Percentiles rank a stretch among this genome's conserved stretches.
Evolutionary conservation across 306 rosid species (phyloP).

Genomic region (Sindora glabra): DNA sequence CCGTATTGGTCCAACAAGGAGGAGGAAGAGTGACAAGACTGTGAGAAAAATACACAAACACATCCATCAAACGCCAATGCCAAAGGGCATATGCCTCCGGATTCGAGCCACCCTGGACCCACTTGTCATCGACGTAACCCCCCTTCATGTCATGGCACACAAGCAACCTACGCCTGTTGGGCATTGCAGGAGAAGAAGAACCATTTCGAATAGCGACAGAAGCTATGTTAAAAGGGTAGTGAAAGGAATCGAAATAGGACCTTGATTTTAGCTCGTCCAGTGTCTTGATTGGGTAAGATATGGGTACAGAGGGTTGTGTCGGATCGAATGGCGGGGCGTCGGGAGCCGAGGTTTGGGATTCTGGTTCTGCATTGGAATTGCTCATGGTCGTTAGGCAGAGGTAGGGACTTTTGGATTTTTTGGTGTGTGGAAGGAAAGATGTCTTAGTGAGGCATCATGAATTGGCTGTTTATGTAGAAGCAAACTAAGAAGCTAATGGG

Average conservation of each 20-base stretch:
- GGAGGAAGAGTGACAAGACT: slow-evolving; percentile 82
- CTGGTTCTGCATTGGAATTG: slow-evolving; percentile 5
- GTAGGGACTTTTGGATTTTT: not conserved
- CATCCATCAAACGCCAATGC: slow-evolving; percentile 90
- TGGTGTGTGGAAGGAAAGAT: slow-evolving; percentile 1
- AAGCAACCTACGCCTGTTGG: slow-evolving; percentile 64
- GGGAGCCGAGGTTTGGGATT: slow-evolving; percentile 5
- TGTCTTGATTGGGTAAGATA: slow-evolving; percentile 82
- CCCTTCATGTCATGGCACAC: slow-evolving; percentile 93
- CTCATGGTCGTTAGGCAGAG: slow-evolving; percentile 26
- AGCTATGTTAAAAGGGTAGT: slow-evolving; percentile 73
- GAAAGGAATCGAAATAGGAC: slow-evolving; percentile 75
- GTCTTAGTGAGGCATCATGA: slow-evolving; percentile 12
- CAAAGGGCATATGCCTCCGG: slow-evolving; percentile 68
- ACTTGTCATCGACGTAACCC: slow-evolving; percentile 75
- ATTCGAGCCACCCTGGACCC: slow-evolving; percentile 87
- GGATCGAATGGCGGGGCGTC: slow-evolving; percentile 52
- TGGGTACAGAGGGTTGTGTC: slow-evolving; percentile 47
- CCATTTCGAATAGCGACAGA: slow-evolving; percentile 34
- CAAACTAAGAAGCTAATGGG: slow-evolving; percentile 13
- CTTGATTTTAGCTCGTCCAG: slow-evolving; percentile 62
- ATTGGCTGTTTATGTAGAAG: slow-evolving; percentile 19
- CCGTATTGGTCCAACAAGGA: slow-evolving; percentile 70
- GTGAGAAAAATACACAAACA: slow-evolving; percentile 85
- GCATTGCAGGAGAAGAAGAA: slow-evolving; percentile 24